Percentiles rank a stretch among this genome's conserved stretches.
Evolutionary conservation across 768 basidiomycete genomes (phyloP).

Genomic region (Russula foetens): DNA sequence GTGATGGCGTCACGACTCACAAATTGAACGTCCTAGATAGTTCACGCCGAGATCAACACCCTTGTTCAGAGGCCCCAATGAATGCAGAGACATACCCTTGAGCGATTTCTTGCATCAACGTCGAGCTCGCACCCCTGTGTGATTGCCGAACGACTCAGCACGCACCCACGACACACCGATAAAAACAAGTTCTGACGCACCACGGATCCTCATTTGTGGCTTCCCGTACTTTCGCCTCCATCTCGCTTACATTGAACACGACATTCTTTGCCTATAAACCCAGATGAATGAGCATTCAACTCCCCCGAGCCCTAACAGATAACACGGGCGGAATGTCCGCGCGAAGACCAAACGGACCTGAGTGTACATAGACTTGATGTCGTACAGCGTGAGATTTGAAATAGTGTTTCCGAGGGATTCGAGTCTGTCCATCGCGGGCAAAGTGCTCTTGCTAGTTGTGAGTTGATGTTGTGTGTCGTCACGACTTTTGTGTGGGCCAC

Average conservation of each 20-base stretch:
- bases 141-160: neutral
- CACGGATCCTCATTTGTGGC: constrained; percentile 98
- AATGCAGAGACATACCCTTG: constrained; percentile 60
- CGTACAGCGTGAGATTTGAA: constrained; percentile 83
- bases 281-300: neutral
- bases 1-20: too few species aligned
- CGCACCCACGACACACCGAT: neutral
- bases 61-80: constrained; percentile 17
- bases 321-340: neutral
- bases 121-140: constrained; percentile 91
- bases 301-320: neutral
- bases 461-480: neutral
- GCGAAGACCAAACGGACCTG: constrained; percentile 46
- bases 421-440: constrained; percentile 63
- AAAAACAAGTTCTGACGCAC: constrained; percentile 38
- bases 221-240: constrained; percentile 93
- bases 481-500: too few species aligned
- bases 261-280: constrained; percentile 78
- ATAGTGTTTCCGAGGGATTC: constrained; percentile 68
- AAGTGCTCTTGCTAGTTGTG: neutral
- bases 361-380: constrained; percentile 90
- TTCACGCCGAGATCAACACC: neutral
- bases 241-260: constrained; percentile 93
- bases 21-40: constrained; percentile 88
- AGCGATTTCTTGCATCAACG: constrained; percentile 97